Evolutionary conservation across 768 basidiomycete species (phyloP).

Genomic region (Ephemerocybe angulata): DNA sequence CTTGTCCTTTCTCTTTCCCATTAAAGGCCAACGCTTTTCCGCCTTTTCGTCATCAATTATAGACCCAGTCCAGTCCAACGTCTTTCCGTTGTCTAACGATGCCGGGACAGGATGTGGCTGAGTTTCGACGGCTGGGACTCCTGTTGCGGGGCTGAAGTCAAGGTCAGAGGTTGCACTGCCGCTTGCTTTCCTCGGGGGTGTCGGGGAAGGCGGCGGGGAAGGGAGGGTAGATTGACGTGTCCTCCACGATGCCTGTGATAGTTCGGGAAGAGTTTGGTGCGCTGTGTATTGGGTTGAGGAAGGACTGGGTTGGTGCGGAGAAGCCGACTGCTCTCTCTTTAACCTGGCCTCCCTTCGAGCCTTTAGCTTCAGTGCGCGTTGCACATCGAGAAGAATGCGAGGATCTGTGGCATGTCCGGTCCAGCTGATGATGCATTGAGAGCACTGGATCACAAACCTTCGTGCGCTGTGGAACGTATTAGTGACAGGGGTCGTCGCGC

Average conservation of each 20-base stretch:
- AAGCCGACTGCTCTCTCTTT: constrained; percentile 21
- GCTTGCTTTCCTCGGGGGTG: constrained; percentile 23
- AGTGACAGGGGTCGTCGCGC: neutral
- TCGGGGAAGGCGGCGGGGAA: constrained; percentile 22
- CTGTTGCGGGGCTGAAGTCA: constrained; percentile 68
- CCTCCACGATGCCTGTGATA: constrained; percentile 24
- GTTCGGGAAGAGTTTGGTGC: constrained; percentile 16
- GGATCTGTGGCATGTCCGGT: constrained; percentile 49
- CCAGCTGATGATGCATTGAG: neutral
- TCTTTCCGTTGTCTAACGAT: constrained; percentile 64
- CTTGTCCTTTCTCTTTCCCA: constrained; percentile 59
- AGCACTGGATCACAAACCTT: constrained; percentile 52
- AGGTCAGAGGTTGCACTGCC: constrained; percentile 43
- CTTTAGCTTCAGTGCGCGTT: constrained; percentile 69
- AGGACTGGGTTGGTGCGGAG: constrained; percentile 14
- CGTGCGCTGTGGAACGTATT: constrained; percentile 49
- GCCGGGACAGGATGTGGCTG: constrained; percentile 63
- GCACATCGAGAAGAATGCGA: constrained; percentile 76
- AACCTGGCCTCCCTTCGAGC: constrained; percentile 70
- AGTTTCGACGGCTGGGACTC: constrained; percentile 23
- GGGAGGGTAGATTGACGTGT: constrained; percentile 23
- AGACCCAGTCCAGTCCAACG: constrained; percentile 71
- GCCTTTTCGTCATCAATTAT: constrained; percentile 49
- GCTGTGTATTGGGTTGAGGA: neutral
- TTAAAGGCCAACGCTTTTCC: constrained; percentile 62